Conservation (phyloP, 345 rosid species). For the Diplotaxis tenuifolia region DNA sequence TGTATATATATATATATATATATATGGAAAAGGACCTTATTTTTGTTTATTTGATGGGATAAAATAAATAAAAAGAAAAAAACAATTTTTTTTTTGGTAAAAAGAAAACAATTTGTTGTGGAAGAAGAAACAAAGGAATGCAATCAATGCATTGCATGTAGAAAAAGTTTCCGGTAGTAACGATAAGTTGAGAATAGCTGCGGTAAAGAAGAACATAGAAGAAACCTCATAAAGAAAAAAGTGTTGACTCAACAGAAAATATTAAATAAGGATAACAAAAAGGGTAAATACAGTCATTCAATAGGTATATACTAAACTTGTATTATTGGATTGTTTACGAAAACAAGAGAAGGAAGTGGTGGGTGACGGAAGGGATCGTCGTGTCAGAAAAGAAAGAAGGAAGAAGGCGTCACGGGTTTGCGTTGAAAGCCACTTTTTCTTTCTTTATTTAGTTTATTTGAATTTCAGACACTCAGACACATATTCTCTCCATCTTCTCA, state of each 20-base stretch:
- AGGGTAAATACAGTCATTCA: neutral
- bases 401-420: slow-evolving; percentile 84
- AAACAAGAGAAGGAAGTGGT: slow-evolving; percentile 39
- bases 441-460: neutral
- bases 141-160: slow-evolving; percentile 23
- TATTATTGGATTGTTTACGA: slow-evolving; percentile 28
- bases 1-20: neutral
- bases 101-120: neutral
- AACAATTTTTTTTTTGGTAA: neutral
- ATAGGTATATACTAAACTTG: slow-evolving; percentile 16
- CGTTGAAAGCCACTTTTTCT: slow-evolving; percentile 69
- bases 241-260: slow-evolving; percentile 27
- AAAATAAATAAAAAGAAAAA: neutral
- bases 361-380: slow-evolving; percentile 67
- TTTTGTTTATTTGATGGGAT: neutral
- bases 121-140: slow-evolving; percentile 12
- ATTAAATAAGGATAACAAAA: neutral
- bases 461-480: slow-evolving; percentile 78
- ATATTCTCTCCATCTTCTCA: slow-evolving; percentile 58
- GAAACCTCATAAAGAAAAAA: slow-evolving; percentile 22
- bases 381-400: slow-evolving; percentile 47
- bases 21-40: neutral
- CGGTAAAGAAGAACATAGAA: slow-evolving; percentile 27
- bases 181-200: slow-evolving; percentile 30
- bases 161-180: slow-evolving; percentile 29